A percentile compares a stretch with the other conserved stretches of the same genome.
Evolutionary conservation across 73 alveolate species (phyloP).

Genomic region (Symbiodinium pilosum): DNA sequence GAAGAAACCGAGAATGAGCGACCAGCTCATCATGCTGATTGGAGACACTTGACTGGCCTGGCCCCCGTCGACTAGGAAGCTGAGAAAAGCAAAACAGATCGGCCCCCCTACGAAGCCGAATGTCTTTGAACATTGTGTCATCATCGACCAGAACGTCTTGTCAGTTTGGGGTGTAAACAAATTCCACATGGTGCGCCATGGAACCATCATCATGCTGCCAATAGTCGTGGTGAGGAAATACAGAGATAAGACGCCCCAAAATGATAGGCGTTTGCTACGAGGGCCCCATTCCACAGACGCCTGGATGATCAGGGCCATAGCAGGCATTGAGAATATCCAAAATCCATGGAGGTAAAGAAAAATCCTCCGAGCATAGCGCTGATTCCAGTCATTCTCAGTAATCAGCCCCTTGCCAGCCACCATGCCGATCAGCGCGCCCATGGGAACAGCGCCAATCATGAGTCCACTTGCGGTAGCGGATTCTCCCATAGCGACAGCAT

Average conservation of each 20-base stretch:
- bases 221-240: not conserved
- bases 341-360: not conserved
- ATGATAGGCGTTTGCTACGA: not conserved
- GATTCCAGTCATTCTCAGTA: slow-evolving; percentile 7
- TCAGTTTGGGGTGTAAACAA: not conserved
- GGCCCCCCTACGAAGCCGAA: slow-evolving; percentile 19
- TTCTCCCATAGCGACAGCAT: not conserved
- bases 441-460: slow-evolving; percentile 4
- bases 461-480: slow-evolving; percentile 15
- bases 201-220: slow-evolving; percentile 7
- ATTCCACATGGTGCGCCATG: slow-evolving; percentile 19
- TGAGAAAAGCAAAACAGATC: not conserved
- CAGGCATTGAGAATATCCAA: not conserved
- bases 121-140: not conserved
- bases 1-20: not conserved
- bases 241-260: not conserved
- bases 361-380: slow-evolving; percentile 6
- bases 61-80: not conserved
- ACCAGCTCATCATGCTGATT: slow-evolving; percentile 18
- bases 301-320: slow-evolving; percentile 1
- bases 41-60: slow-evolving; percentile 12
- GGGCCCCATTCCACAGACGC: slow-evolving; percentile 6
- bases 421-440: slow-evolving; percentile 23
- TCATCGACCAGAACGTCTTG: slow-evolving; percentile 7
- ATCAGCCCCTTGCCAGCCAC: not conserved